A percentile compares a stretch with the other conserved stretches of the same genome.
These are phyloP conservation scores for Leptomonas pyrrhocoris DNA, from an alignment of 208 protist species.

Conservation along the genomic window DNA sequence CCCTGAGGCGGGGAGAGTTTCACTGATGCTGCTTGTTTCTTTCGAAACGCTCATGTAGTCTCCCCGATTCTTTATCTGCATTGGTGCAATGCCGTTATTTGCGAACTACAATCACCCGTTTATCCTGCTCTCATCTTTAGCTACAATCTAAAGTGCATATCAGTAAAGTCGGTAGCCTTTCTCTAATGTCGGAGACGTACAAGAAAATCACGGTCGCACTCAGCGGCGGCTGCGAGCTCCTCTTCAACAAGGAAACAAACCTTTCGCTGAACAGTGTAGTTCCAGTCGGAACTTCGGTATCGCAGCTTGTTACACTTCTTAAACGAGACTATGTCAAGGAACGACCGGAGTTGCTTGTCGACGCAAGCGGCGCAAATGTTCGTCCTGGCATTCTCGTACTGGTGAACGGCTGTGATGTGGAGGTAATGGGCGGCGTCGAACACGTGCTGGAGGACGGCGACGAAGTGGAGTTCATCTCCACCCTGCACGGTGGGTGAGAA, in stretches of 20 bases:
- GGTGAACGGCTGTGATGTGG: conserved; percentile 93
- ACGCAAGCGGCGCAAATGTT: conserved; percentile 56
- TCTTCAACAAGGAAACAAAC: conserved; percentile 65
- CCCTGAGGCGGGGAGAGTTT: no score
- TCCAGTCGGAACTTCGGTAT: conserved; percentile 44
- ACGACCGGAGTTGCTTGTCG: conserved; percentile 77
- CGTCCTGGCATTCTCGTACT: conserved; percentile 94
- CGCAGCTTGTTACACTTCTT: conserved; percentile 61
- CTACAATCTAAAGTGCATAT: no score
- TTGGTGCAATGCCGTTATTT: no score
- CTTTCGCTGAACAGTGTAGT: conserved; percentile 44
- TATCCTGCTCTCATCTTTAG: no score
- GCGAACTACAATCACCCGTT: no score
- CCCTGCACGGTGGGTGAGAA: conserved; percentile 91
- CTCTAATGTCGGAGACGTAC: conserved; percentile 10
- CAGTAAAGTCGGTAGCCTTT: no score
- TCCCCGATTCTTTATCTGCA: no score
- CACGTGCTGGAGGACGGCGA: conserved; percentile 88
- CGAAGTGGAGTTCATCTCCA: conserved; percentile 93
- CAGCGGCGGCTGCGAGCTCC: conserved; percentile 81
- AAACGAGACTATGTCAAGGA: conserved; percentile 62
- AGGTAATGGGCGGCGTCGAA: conserved; percentile 86
- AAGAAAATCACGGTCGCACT: conserved; percentile 55
- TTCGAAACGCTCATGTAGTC: no score
- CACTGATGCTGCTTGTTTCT: no score